Conservation (phyloP, 192 early-diverging fungal species). For the Gamsiella multidivaricata region DNA sequence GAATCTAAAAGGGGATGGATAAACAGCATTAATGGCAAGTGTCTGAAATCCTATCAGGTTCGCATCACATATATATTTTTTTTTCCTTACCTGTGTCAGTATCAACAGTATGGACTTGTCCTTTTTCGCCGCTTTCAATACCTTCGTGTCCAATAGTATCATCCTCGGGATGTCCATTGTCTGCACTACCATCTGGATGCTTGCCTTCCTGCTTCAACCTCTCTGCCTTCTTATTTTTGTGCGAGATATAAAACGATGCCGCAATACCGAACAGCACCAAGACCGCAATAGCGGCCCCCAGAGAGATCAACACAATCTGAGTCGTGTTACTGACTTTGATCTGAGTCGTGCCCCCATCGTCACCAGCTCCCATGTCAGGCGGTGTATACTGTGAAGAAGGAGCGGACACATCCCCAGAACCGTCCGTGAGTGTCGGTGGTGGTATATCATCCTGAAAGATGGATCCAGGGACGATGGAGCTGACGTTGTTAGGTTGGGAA, state of each 20-base stretch:
- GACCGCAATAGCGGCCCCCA: conserved; percentile 17
- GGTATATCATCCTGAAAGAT: conserved; percentile 37
- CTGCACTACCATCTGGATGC: neutral
- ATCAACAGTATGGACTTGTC: too few species aligned
- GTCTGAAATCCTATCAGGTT: too few species aligned
- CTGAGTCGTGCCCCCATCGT: neutral
- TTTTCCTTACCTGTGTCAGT: too few species aligned
- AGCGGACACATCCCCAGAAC: neutral
- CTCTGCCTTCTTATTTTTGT: conserved; percentile 24
- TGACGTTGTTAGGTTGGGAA: neutral
- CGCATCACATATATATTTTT: too few species aligned
- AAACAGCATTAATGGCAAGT: too few species aligned
- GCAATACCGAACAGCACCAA: conserved; percentile 20
- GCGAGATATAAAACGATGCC: conserved; percentile 35
- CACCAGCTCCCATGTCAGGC: neutral
- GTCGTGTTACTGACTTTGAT: conserved; percentile 33
- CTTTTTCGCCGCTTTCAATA: too few species aligned
- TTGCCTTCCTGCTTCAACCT: neutral
- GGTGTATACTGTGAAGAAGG: neutral
- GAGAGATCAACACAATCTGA: conserved; percentile 30
- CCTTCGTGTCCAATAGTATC: too few species aligned
- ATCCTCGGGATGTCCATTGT: too few species aligned
- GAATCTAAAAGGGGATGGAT: too few species aligned
- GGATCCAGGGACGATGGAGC: conserved; percentile 23
- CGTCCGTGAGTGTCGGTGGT: neutral